Conservation (phyloP, 2,329 filamentous ascomycete species). For the Epicoccum nigrum region DNA sequence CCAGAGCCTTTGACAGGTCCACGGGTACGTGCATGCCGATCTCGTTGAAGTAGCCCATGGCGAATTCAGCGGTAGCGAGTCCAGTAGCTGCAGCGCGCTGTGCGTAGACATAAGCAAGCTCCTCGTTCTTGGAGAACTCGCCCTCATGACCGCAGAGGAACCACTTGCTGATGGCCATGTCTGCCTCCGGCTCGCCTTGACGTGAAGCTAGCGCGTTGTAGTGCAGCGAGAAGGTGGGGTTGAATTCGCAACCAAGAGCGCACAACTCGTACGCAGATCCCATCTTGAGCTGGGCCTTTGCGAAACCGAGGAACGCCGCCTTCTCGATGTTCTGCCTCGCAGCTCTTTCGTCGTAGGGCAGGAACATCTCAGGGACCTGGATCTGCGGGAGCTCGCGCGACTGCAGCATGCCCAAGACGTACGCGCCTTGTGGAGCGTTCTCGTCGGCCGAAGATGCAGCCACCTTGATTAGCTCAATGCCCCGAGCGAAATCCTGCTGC, state of each 20-base stretch:
- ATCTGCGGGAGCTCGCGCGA: conserved; percentile 92
- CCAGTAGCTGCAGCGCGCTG: conserved; percentile 82
- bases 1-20: conserved; percentile 78
- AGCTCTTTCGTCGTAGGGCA: conserved; percentile 73
- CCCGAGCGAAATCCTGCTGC: conserved; percentile 76
- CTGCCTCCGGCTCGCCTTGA: conserved; percentile 91
- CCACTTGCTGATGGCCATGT: conserved; percentile 97
- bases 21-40: conserved; percentile 92
- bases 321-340: conserved; percentile 93
- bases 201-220: conserved; percentile 93
- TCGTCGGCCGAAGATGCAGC: conserved; percentile 90
- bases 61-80: conserved; percentile 90
- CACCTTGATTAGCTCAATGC: conserved; percentile 79
- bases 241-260: conserved; percentile 92
- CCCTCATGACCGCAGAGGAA: conserved; percentile 95
- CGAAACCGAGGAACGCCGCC: conserved; percentile 92
- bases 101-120: conserved; percentile 89
- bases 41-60: conserved; percentile 96
- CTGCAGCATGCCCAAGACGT: conserved; percentile 93
- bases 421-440: conserved; percentile 95
- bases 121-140: conserved; percentile 93
- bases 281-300: conserved; percentile 97
- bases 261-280: conserved; percentile 94
- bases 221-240: conserved; percentile 88
- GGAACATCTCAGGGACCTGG: conserved; percentile 71